Conservation (phyloP, 257 asterid genomes). For the Fraxinus americana region DNA sequence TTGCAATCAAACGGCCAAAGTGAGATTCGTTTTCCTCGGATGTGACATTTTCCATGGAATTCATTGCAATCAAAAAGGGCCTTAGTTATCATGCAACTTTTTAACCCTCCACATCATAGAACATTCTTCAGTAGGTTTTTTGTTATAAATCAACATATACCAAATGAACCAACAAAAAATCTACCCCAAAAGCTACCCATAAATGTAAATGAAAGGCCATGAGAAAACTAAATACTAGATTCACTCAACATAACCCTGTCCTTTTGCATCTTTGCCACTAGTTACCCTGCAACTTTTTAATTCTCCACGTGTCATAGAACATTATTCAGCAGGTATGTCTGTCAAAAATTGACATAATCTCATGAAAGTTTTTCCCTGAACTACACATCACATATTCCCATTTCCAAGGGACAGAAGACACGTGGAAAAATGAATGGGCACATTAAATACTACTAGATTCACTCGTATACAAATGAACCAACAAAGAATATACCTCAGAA, state of each 20-base stretch:
- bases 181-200: background rate
- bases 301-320: background rate
- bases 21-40: too few relatives aligned
- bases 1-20: too few relatives aligned
- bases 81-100: slow-evolving; percentile 13
- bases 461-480: too few relatives aligned
- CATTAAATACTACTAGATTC: background rate
- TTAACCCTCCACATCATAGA: background rate
- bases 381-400: slow-evolving; percentile 7
- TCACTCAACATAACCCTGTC: slow-evolving; percentile 15
- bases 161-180: background rate
- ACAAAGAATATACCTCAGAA: background rate
- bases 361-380: slow-evolving; percentile 16
- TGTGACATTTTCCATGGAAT: too few relatives aligned
- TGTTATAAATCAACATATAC: background rate
- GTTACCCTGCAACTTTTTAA: slow-evolving; percentile 15
- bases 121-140: background rate
- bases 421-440: slow-evolving; percentile 8
- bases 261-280: slow-evolving; percentile 16
- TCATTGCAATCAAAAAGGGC: too few relatives aligned
- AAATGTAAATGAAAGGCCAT: too few relatives aligned
- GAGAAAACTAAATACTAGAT: background rate
- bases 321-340: background rate
- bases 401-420: background rate
- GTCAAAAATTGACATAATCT: background rate